Conservation (phyloP, 2,329 filamentous ascomycete species). For the Xylariaceae sp. region DNA sequence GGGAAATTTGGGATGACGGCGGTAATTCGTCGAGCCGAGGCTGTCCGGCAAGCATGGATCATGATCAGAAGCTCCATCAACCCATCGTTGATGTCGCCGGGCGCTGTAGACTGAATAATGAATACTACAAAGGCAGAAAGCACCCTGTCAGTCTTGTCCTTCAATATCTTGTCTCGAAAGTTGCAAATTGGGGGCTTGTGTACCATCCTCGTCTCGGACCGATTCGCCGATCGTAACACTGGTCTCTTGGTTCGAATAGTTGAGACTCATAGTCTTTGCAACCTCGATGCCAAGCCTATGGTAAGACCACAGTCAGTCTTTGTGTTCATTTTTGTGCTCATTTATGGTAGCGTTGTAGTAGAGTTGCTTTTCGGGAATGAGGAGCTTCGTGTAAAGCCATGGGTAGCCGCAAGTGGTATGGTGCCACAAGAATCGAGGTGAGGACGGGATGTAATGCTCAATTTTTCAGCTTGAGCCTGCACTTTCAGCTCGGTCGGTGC, state of each 20-base stretch:
- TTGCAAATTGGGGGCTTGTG: conserved; percentile 5
- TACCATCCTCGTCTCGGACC: conserved; percentile 87
- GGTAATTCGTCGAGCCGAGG: conserved; percentile 78
- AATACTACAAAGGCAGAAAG: conserved; percentile 57
- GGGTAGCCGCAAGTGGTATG: conserved; percentile 6
- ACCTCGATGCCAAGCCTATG: conserved; percentile 68
- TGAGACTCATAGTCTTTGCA: conserved; percentile 72
- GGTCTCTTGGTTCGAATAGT: conserved; percentile 83
- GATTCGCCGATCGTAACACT: conserved; percentile 93
- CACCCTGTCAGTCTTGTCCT: conserved; percentile 45
- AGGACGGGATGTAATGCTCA: neutral
- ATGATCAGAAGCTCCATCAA: conserved; percentile 98
- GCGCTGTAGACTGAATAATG: conserved; percentile 90
- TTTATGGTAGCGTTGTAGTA: too few species aligned
- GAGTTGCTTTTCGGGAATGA: neutral
- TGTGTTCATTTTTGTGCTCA: neutral
- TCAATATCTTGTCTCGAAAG: conserved; percentile 40
- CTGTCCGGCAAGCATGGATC: conserved; percentile 80
- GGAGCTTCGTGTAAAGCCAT: conserved; percentile 2
- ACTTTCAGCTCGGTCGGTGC: neutral
- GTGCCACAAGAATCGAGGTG: conserved; percentile 1
- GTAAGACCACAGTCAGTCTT: conserved; percentile 8
- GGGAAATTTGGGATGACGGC: conserved; percentile 95
- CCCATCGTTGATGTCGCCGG: conserved; percentile 95
- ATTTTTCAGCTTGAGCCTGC: neutral